Percentiles rank a stretch among this genome's conserved stretches.
These are phyloP conservation scores for Chytriomyces confervae DNA, from an alignment of 192 early-diverging fungal species.

Conservation along the genomic window DNA sequence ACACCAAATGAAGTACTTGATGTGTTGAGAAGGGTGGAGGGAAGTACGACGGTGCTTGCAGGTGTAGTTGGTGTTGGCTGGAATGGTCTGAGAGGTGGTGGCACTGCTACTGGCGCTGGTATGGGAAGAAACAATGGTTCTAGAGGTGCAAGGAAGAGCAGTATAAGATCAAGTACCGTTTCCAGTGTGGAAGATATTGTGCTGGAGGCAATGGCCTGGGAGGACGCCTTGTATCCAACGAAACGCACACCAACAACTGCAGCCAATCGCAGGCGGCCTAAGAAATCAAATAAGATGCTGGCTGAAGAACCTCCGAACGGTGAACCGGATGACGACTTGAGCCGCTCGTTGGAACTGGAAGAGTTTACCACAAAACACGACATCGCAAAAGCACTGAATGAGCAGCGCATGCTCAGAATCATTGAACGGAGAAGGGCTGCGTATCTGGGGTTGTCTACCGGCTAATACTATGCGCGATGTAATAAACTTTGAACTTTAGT, in stretches of 20 bases:
- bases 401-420: slow-evolving; percentile 24
- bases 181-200: slow-evolving; percentile 20
- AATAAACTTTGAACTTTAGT: no score
- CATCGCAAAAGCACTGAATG: neutral
- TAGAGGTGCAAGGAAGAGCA: neutral
- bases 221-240: neutral
- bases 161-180: neutral
- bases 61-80: slow-evolving; percentile 21
- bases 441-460: slow-evolving; percentile 7
- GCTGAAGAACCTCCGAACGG: slow-evolving; percentile 19
- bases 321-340: slow-evolving; percentile 2
- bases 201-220: slow-evolving; percentile 23
- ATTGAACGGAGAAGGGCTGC: slow-evolving; percentile 17
- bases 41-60: slow-evolving; percentile 10
- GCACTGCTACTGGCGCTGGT: neutral
- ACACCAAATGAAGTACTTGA: slow-evolving; percentile 32
- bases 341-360: neutral
- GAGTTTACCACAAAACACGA: neutral
- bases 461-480: no score
- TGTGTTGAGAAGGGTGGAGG: slow-evolving; percentile 28
- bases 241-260: neutral
- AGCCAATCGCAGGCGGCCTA: neutral
- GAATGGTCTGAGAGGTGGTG: neutral
- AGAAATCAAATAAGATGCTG: neutral
- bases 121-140: slow-evolving; percentile 1